A percentile compares a stretch with the other conserved stretches of the same genome.
Conservation (phyloP, 2,329 filamentous ascomycete genomes). For the Fusarium brevicatenulatum region DNA sequence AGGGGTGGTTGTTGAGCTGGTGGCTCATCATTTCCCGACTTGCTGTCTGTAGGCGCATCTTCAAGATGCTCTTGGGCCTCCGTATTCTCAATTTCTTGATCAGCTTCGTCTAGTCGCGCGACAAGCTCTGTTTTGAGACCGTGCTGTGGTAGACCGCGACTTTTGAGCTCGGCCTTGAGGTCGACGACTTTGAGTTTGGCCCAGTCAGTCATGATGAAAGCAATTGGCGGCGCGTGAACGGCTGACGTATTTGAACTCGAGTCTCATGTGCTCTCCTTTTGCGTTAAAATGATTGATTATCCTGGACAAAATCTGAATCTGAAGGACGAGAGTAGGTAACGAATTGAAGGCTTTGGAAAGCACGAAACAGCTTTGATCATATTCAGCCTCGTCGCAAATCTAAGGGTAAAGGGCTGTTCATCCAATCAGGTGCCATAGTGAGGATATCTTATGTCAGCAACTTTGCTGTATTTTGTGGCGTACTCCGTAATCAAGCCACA, state of each 20-base stretch:
- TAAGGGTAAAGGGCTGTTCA: conserved; percentile 5
- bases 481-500: conserved; percentile 1
- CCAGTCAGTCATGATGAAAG: conserved; percentile 61
- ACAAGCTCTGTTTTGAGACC: conserved; percentile 79
- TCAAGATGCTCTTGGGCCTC: conserved; percentile 17
- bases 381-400: conserved; percentile 42
- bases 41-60: conserved; percentile 20
- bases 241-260: not conserved
- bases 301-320: not conserved
- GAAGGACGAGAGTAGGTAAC: not conserved
- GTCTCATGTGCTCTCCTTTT: not conserved
- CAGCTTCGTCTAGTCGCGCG: conserved; percentile 62
- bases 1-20: not conserved
- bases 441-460: conserved; percentile 36
- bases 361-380: conserved; percentile 17
- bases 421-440: conserved; percentile 27
- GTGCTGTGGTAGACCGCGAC: conserved; percentile 72
- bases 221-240: conserved; percentile 16
- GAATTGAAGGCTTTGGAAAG: conserved; percentile 7
- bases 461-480: not conserved
- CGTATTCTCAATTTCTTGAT: conserved; percentile 13
- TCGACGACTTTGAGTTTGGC: conserved; percentile 76
- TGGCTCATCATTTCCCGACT: conserved; percentile 14
- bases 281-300: too few relatives aligned
- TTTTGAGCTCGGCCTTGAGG: conserved; percentile 78